phyloP scores from a whole-genome alignment of 73 alveolate genomes.

The Uronychia setigera region DNA sequence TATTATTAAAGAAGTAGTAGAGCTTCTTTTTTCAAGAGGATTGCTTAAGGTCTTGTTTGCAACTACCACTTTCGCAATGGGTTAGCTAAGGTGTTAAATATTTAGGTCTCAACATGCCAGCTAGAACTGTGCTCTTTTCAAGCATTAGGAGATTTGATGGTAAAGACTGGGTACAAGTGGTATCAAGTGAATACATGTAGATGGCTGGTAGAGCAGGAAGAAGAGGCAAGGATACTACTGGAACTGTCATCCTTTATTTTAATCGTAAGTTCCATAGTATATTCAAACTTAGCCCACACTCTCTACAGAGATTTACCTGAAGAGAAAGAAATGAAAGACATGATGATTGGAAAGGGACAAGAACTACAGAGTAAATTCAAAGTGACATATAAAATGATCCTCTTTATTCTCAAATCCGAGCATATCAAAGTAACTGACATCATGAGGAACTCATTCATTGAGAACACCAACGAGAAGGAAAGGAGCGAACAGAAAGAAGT shows the following conservation, averaged over 20 bases:
- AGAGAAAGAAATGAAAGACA: slow-evolving; percentile 39
- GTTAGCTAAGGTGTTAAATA: slow-evolving; percentile 28
- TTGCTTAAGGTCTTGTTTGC: slow-evolving; percentile 95
- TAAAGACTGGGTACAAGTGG: slow-evolving; percentile 51
- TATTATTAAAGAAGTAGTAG: slow-evolving; percentile 95
- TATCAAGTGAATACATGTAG: slow-evolving; percentile 94
- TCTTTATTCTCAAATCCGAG: slow-evolving; percentile 68
- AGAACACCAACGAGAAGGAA: slow-evolving; percentile 57
- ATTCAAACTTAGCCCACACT: background rate
- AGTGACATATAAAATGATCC: slow-evolving; percentile 66
- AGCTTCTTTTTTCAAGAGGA: slow-evolving; percentile 94
- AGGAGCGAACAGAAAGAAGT: slow-evolving; percentile 2
- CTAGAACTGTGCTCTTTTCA: slow-evolving; percentile 97
- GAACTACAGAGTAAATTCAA: slow-evolving; percentile 71
- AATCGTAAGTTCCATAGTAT: slow-evolving; percentile 31
- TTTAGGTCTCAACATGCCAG: slow-evolving; percentile 96
- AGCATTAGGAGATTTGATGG: slow-evolving; percentile 90
- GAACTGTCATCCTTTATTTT: slow-evolving; percentile 82
- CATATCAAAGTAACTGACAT: slow-evolving; percentile 57
- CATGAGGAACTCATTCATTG: slow-evolving; percentile 66
- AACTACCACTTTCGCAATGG: slow-evolving; percentile 99
- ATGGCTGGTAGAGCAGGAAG: slow-evolving; percentile 99
- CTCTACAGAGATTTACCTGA: slow-evolving; percentile 44
- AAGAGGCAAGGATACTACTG: slow-evolving; percentile 96
- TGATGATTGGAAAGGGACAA: slow-evolving; percentile 65